A percentile compares a stretch with the other conserved stretches of the same genome.
Evolutionary conservation across 257 asterid genomes (phyloP).

Genomic region (Capsicum baccatum): DNA sequence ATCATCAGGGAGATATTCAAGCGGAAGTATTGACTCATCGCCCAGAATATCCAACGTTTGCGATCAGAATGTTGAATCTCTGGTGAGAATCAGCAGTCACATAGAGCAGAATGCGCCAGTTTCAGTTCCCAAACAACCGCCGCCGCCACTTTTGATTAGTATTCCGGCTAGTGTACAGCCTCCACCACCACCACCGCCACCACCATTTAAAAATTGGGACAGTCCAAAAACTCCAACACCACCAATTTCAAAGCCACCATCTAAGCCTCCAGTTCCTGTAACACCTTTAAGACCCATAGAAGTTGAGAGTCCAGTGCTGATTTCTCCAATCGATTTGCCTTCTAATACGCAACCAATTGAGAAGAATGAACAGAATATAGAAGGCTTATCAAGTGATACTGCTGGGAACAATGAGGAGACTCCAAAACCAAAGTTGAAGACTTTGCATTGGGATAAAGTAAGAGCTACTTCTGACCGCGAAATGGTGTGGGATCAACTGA

Average conservation of each 20-base stretch:
- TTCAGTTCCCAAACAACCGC: slow-evolving; percentile 41
- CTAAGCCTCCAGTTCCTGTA: slow-evolving; percentile 52
- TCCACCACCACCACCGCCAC: slow-evolving; percentile 69
- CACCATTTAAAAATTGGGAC: slow-evolving; percentile 57
- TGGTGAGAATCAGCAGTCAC: slow-evolving; percentile 33
- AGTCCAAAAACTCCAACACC: slow-evolving; percentile 73
- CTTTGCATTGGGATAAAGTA: slow-evolving; percentile 98
- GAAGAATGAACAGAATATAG: slow-evolving; percentile 39
- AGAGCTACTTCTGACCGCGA: slow-evolving; percentile 91
- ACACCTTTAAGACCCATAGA: slow-evolving; percentile 56
- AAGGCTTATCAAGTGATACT: slow-evolving; percentile 34
- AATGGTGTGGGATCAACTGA: slow-evolving; percentile 98
- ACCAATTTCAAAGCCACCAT: slow-evolving; percentile 36
- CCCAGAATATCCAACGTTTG: slow-evolving; percentile 54
- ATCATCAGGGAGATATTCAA: slow-evolving; percentile 62
- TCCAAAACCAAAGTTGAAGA: slow-evolving; percentile 85
- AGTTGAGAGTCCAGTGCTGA: slow-evolving; percentile 45
- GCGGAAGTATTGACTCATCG: slow-evolving; percentile 67
- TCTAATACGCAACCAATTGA: slow-evolving; percentile 39
- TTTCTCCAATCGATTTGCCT: slow-evolving; percentile 68
- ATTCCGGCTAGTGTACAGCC: slow-evolving; percentile 37
- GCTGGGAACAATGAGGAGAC: slow-evolving; percentile 51
- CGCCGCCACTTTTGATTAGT: slow-evolving; percentile 42
- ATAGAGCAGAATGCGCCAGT: slow-evolving; percentile 29
- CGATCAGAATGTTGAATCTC: slow-evolving; percentile 43